These are phyloP conservation scores for Hyparrhenia diplandra DNA, from an alignment of 176 grass and related monocot species.

Conservation along the genomic window DNA sequence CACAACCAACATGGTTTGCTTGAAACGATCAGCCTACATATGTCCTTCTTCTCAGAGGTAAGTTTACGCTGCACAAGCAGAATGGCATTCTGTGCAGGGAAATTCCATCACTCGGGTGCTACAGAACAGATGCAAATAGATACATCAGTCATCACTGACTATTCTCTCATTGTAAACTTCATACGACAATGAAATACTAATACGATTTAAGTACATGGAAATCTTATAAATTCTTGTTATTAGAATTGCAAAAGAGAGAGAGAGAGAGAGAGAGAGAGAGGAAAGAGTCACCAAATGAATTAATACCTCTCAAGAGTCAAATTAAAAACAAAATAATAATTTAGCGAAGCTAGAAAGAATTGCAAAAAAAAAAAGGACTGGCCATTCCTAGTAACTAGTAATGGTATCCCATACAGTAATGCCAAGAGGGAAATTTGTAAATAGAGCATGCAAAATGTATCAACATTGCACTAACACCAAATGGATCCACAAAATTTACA, in stretches of 20 bases:
- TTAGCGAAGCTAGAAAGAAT: neutral
- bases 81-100: conserved; percentile 91
- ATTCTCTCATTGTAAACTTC: neutral
- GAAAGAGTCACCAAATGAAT: neutral
- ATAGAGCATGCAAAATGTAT: conserved; percentile 4
- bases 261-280: neutral
- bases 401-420: neutral
- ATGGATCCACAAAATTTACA: neutral
- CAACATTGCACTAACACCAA: neutral
- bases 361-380: neutral
- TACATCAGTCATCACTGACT: conserved; percentile 30
- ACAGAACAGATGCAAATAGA: conserved; percentile 24
- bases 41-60: conserved; percentile 53
- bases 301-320: conserved; percentile 13
- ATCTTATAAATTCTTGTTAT: neutral
- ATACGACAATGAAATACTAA: neutral
- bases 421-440: conserved; percentile 3
- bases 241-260: neutral
- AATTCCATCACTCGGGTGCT: conserved; percentile 80
- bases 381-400: neutral
- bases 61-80: conserved; percentile 77
- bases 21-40: conserved; percentile 61
- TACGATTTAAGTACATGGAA: neutral
- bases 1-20: conserved; percentile 81
- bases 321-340: conserved; percentile 6